Percentiles rank a stretch among this genome's conserved stretches.
Evolutionary conservation across 148 eudicot genomes (phyloP).

Genomic region (Rhododendron kiyosumense): DNA sequence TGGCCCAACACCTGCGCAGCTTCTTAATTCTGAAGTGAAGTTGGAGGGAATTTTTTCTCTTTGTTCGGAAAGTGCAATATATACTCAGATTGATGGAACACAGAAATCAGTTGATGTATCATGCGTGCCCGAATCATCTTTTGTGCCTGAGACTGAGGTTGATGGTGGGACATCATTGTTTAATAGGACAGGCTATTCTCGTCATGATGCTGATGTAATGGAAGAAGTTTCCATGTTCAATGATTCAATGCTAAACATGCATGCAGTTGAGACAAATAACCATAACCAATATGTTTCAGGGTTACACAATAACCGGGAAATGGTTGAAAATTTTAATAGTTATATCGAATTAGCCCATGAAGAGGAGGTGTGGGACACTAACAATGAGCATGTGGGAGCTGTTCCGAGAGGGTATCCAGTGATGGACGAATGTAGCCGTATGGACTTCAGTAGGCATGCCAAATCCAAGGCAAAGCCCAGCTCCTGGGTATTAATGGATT

Average conservation of each 20-base stretch:
- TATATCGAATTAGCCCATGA: constrained; percentile 14
- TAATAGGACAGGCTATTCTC: constrained; percentile 24
- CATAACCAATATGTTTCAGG: constrained; percentile 16
- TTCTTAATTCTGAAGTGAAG: constrained; percentile 16
- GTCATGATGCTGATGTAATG: constrained; percentile 14
- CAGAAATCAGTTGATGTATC: constrained; percentile 57
- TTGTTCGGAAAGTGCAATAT: constrained; percentile 26
- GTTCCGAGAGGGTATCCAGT: constrained; percentile 48
- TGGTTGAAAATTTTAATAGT: constrained; percentile 18
- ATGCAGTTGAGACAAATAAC: constrained; percentile 21
- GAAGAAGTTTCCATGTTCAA: constrained; percentile 12
- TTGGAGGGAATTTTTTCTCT: constrained; percentile 21
- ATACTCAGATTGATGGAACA: constrained; percentile 23
- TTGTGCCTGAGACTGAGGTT: constrained; percentile 79
- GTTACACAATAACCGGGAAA: constrained; percentile 20
- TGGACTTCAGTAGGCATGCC: constrained; percentile 49
- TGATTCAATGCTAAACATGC: constrained; percentile 25
- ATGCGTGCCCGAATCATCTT: constrained; percentile 76
- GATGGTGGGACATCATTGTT: constrained; percentile 33
- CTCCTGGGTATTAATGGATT: constrained; percentile 19
- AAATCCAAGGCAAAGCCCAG: constrained; percentile 29
- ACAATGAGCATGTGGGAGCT: constrained; percentile 35
- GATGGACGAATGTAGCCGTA: constrained; percentile 94
- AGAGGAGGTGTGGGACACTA: constrained; percentile 65
- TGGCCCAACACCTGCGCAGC: constrained; percentile 8